These are phyloP conservation scores for Hemerocallis citrina DNA, from an alignment of 106 monocot species.

Conservation along the genomic window DNA sequence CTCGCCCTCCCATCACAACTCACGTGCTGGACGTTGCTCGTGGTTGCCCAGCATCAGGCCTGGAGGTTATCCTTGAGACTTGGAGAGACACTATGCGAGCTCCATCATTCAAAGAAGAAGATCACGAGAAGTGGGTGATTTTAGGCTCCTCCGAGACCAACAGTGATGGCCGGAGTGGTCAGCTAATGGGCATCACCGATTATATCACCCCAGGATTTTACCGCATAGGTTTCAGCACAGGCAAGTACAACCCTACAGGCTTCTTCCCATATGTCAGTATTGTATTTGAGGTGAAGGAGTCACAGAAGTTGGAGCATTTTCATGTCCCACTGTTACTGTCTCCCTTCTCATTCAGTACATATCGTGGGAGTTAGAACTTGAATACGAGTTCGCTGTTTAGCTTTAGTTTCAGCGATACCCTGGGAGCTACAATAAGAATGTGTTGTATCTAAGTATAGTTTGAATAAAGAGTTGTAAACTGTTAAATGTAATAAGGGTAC, in stretches of 20 bases:
- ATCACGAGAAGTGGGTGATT: slow-evolving; percentile 26
- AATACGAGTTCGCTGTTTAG: too few species aligned
- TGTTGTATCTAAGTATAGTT: too few species aligned
- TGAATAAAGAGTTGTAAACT: too few species aligned
- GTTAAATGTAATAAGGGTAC: too few species aligned
- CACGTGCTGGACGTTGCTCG: slow-evolving; percentile 77
- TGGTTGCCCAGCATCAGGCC: slow-evolving; percentile 65
- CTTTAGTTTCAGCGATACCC: too few species aligned
- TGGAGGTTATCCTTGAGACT: slow-evolving; percentile 68
- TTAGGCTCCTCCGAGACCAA: slow-evolving; percentile 67
- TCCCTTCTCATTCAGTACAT: slow-evolving; percentile 75
- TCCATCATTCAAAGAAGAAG: slow-evolving; percentile 33
- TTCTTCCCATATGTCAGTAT: slow-evolving; percentile 79
- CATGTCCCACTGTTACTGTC: slow-evolving; percentile 86
- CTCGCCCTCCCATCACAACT: slow-evolving; percentile 86
- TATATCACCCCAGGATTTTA: slow-evolving; percentile 43
- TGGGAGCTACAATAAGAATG: too few species aligned
- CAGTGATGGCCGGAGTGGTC: slow-evolving; percentile 63
- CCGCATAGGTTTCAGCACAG: slow-evolving; percentile 66
- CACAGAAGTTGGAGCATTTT: slow-evolving; percentile 78
- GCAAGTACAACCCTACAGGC: slow-evolving; percentile 49
- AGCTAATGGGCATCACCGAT: slow-evolving; percentile 50
- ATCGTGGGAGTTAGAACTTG: slow-evolving; percentile 71
- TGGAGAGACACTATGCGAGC: slow-evolving; percentile 34
- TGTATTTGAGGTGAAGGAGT: slow-evolving; percentile 69